phyloP scores from a whole-genome alignment of 805 yeast species.

The Saccharomycopsis amapae region DNA sequence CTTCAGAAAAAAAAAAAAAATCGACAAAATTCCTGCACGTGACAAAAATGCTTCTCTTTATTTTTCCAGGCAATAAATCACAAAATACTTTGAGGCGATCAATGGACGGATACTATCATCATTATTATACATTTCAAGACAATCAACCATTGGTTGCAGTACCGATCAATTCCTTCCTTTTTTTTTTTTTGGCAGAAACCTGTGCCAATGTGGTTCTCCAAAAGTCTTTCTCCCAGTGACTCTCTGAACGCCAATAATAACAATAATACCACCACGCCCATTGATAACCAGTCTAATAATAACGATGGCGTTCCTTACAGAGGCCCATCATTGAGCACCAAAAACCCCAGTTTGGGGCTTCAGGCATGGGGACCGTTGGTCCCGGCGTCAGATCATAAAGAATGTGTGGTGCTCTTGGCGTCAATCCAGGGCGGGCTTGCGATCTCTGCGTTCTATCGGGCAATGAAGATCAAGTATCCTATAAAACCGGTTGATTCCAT shows the following conservation, averaged over 20 bases:
- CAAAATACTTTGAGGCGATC: too few relatives aligned
- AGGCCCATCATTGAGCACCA: neutral
- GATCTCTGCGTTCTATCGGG: constrained; percentile 2
- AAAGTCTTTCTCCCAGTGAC: too few relatives aligned
- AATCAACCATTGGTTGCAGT: too few relatives aligned
- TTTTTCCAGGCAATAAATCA: too few relatives aligned
- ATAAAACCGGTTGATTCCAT: constrained; percentile 2
- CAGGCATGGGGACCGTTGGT: constrained; percentile 18
- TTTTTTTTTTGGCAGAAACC: too few relatives aligned
- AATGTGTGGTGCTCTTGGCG: constrained; percentile 3
- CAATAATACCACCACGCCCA: neutral
- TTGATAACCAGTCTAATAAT: neutral
- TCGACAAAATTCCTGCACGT: too few relatives aligned
- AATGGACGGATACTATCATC: too few relatives aligned
- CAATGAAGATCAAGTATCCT: constrained; percentile 3
- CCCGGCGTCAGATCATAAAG: constrained; percentile 14
- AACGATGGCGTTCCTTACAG: neutral
- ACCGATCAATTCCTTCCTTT: too few relatives aligned
- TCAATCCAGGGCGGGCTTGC: constrained; percentile 9
- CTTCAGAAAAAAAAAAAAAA: too few relatives aligned
- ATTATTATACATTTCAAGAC: too few relatives aligned
- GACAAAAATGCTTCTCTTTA: too few relatives aligned
- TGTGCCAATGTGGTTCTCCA: too few relatives aligned
- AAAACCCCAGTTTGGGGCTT: constrained; percentile 11
- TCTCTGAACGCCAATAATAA: neutral